Base-by-base conservation (phyloP, 148 eudicot species). In the Cornus suecica region DNA sequence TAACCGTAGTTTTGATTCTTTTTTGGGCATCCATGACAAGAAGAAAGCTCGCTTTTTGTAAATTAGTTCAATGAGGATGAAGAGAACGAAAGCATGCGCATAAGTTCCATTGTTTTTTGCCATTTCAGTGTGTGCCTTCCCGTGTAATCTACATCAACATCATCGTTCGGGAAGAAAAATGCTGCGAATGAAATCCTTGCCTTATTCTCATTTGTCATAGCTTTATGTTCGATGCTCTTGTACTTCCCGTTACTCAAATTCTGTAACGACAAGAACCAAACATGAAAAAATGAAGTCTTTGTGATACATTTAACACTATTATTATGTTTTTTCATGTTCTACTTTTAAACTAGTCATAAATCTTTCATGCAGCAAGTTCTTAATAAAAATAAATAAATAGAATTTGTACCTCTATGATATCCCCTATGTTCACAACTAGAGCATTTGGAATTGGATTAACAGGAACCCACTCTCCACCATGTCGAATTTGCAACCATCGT, bases 161-260 rank as follows among this genome's bases (percentile, higher is more conserved):
- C 69, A 11, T 61, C 34, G 24, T 65, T 34, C n/a, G 80, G 74
- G 45, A 60, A 2, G 62, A 77, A 56, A 70, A 77, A 77, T 48
- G 74, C 9, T 62, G 74, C 80, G n/a, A 51, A 31, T 28, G 74
- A 77, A 10, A 77, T 77, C 72, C 80, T 77, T 70, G 74, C 29
- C 41, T 14, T n/a, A 9, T 58, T 45, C 65, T 25, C 58, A 67
- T 72, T 70, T 22, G 79, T 70, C 29, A 76, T 34, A 20, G 62
- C 74, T 58, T 65, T 22, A 8, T 80, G 77, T 56, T 79, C 77
- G 4, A 79, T 74, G 73, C 81, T 79, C 70, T 67, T 79, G 73
- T 79, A 79, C 66, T 26, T 73, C 18, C 68, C 76, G 4, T 73
- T 63, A 28, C 68, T 73, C 76, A 54, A 73, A 1, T 62, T 73